phyloP scores from a whole-genome alignment of 139 green algal genomes.

The Ostreobium quekettii region DNA sequence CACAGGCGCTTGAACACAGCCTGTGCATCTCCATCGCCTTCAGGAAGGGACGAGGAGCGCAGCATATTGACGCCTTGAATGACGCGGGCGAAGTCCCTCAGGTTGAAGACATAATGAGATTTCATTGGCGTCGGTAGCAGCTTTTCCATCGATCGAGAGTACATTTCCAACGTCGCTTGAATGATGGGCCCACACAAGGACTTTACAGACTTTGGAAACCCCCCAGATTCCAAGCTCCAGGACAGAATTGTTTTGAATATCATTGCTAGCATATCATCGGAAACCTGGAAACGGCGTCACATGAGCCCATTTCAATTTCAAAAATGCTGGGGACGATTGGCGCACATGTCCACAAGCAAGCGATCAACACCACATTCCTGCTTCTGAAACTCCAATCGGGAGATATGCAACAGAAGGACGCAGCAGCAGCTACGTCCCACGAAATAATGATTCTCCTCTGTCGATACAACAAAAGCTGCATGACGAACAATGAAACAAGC shows the following conservation, averaged over 20 bases:
- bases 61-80: conserved; percentile 42
- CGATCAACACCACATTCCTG: too few relatives aligned
- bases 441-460: too few relatives aligned
- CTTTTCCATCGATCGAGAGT: conserved; percentile 45
- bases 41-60: conserved; percentile 12
- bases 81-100: conserved; percentile 67
- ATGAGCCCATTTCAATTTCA: too few relatives aligned
- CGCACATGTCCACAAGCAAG: too few relatives aligned
- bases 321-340: too few relatives aligned
- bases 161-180: conserved; percentile 56
- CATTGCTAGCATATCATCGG: conserved; percentile 44
- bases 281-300: conserved; percentile 38
- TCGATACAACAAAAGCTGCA: too few relatives aligned
- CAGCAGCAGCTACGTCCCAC: too few relatives aligned
- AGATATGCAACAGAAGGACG: too few relatives aligned
- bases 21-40: conserved; percentile 1
- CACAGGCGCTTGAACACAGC: conserved; percentile 56
- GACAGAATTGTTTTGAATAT: conserved; percentile 71
- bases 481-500: too few relatives aligned
- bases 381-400: too few relatives aligned
- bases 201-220: conserved; percentile 41
- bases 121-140: conserved; percentile 70
- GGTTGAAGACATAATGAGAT: conserved; percentile 78
- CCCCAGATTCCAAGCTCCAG: conserved; percentile 44
- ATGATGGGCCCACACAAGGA: conserved; percentile 32